Evolutionary conservation across 768 basidiomycete genomes (phyloP).

Genomic region (Pisolithus tinctorius): DNA sequence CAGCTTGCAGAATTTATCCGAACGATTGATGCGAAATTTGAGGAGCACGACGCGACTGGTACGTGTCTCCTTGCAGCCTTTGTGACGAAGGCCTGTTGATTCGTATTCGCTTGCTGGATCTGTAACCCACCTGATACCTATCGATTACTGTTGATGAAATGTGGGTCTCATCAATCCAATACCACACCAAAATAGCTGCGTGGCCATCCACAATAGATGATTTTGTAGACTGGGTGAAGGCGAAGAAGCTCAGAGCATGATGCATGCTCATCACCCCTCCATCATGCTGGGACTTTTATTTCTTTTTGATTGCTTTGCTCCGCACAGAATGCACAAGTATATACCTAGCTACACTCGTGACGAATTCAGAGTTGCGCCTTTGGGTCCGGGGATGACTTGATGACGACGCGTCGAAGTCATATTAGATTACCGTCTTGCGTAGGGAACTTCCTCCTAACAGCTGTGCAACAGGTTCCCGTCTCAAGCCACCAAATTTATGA

Average conservation of each 20-base stretch:
- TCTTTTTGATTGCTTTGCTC: neutral
- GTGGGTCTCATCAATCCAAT: neutral
- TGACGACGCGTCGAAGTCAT: no score
- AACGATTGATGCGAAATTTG: constrained; percentile 65
- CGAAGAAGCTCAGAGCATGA: constrained; percentile 12
- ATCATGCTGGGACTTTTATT: neutral
- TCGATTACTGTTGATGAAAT: neutral
- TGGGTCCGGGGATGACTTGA: no score
- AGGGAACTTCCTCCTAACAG: no score
- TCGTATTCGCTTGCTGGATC: no score
- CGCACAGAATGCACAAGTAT: neutral
- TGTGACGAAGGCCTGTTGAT: neutral
- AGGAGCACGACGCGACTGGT: constrained; percentile 75
- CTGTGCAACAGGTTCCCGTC: no score
- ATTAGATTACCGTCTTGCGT: no score
- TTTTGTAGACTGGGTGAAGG: constrained; percentile 64
- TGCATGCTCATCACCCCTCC: neutral
- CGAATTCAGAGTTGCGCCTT: no score
- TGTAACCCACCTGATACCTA: no score
- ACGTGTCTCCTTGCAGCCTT: constrained; percentile 8
- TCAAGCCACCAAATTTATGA: no score
- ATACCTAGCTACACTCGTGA: no score
- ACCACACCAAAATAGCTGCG: constrained; percentile 43
- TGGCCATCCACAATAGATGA: constrained; percentile 89
- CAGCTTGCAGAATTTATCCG: constrained; percentile 79